Percentiles rank a stretch among this genome's conserved stretches.
These are phyloP conservation scores for Plenodomus biglobosus DNA, from an alignment of 2,329 filamentous ascomycete species.

Conservation along the genomic window DNA sequence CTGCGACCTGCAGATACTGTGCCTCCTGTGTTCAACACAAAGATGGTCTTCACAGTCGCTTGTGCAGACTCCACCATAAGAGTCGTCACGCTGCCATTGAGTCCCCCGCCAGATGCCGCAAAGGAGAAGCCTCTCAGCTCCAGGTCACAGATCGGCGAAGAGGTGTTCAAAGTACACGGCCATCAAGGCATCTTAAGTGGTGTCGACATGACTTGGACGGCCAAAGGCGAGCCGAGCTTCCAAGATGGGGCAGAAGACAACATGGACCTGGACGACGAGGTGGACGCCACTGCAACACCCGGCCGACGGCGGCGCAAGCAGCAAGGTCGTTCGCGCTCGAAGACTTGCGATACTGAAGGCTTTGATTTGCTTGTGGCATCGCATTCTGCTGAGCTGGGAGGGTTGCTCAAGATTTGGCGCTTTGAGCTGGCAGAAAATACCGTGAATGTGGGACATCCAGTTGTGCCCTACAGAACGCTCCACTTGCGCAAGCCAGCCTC, in stretches of 20 bases:
- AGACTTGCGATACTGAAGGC: constrained; percentile 24
- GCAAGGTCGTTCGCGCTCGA: constrained; percentile 26
- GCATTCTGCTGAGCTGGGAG: constrained; percentile 45
- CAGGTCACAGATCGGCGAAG: constrained; percentile 45
- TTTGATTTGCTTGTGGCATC: constrained; percentile 48
- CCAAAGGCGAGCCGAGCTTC: constrained; percentile 20
- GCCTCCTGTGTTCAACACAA: constrained; percentile 52
- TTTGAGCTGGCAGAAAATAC: constrained; percentile 42
- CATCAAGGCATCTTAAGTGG: constrained; percentile 56
- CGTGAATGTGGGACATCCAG: constrained; percentile 40
- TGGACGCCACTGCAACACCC: constrained; percentile 20
- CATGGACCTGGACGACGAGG: constrained; percentile 41
- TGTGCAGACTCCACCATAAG: constrained; percentile 61
- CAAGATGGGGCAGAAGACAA: constrained; percentile 31
- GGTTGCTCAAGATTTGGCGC: constrained; percentile 46
- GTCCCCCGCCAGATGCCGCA: constrained; percentile 51
- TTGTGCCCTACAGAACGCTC: constrained; percentile 51
- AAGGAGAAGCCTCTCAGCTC: constrained; percentile 27
- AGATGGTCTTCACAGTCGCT: constrained; percentile 56
- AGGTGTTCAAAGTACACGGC: constrained; percentile 52
- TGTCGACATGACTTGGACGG: constrained; percentile 57
- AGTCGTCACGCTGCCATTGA: constrained; percentile 57
- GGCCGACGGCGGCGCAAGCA: constrained; percentile 23
- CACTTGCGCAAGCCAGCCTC: constrained; percentile 54
- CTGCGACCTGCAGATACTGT: constrained; percentile 41